A percentile compares a stretch with the other conserved stretches of the same genome.
These are phyloP conservation scores for Fraxinus dipetala DNA, from an alignment of 305 asterid species.

Conservation along the genomic window DNA sequence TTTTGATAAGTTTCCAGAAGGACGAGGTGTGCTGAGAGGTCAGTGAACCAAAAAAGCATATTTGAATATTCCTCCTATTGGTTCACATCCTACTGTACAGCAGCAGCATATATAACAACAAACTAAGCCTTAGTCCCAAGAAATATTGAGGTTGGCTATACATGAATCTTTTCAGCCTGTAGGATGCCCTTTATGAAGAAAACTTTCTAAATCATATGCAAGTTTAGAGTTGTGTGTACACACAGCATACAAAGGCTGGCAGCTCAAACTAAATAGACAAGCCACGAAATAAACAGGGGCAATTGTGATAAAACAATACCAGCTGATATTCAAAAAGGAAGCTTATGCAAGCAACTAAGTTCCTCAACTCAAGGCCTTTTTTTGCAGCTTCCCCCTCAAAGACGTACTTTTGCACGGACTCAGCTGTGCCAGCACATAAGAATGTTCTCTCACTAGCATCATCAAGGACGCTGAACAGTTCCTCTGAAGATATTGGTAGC, in stretches of 20 bases:
- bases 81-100: slow-evolving; percentile 9
- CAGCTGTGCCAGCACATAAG: slow-evolving; percentile 89
- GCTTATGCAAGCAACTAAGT: slow-evolving; percentile 71
- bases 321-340: slow-evolving; percentile 81
- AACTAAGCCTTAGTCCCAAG: neutral
- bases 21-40: slow-evolving; percentile 11
- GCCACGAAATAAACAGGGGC: neutral
- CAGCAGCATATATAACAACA: neutral
- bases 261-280: slow-evolving; percentile 17
- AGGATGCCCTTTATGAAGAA: neutral
- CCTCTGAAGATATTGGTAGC: slow-evolving; percentile 66
- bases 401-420: slow-evolving; percentile 63
- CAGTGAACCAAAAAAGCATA: neutral
- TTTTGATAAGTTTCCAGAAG: slow-evolving; percentile 7
- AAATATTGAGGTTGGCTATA: neutral
- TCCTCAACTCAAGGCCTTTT: slow-evolving; percentile 70
- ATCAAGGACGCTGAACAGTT: slow-evolving; percentile 82
- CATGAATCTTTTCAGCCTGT: neutral
- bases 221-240: slow-evolving; percentile 11
- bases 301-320: slow-evolving; percentile 45
- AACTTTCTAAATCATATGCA: slow-evolving; percentile 11
- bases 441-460: slow-evolving; percentile 94
- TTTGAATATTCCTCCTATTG: neutral
- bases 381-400: slow-evolving; percentile 70
- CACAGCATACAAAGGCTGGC: slow-evolving; percentile 16